A percentile compares a stretch with the other conserved stretches of the same genome.
These are phyloP conservation scores for Epichloe coenophiala DNA, from an alignment of 2,329 filamentous ascomycete genomes.

Conservation along the genomic window DNA sequence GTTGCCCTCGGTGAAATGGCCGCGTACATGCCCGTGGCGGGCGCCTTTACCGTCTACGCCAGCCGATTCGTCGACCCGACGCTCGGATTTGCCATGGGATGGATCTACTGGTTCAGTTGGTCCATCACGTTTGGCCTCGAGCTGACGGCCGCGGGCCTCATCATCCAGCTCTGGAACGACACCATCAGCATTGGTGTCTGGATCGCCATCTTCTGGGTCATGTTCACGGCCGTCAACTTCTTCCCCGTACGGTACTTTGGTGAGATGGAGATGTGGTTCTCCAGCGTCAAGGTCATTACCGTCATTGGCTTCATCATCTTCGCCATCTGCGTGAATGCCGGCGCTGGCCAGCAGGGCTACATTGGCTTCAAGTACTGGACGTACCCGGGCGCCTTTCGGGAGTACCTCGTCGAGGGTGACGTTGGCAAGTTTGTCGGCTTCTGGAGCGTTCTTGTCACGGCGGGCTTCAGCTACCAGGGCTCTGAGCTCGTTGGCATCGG, in stretches of 20 bases:
- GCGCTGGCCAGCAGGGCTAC: constrained; percentile 54
- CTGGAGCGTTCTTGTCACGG: constrained; percentile 55
- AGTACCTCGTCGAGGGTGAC: constrained; percentile 39
- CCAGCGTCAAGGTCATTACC: constrained; percentile 63
- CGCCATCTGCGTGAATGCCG: constrained; percentile 60
- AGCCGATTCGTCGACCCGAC: constrained; percentile 61
- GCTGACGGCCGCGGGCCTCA: constrained; percentile 56
- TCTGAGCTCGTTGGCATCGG: constrained; percentile 65
- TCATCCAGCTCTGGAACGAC: constrained; percentile 62
- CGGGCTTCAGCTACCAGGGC: constrained; percentile 59
- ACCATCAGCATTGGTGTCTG: constrained; percentile 54
- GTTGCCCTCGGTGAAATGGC: constrained; percentile 55
- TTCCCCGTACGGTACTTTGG: constrained; percentile 61
- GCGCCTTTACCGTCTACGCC: constrained; percentile 65
- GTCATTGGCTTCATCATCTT: constrained; percentile 67
- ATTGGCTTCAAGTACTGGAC: constrained; percentile 63
- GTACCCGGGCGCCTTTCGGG: constrained; percentile 52
- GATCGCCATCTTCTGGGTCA: constrained; percentile 59
- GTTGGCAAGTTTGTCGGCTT: constrained; percentile 54
- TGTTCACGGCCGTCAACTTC: constrained; percentile 57
- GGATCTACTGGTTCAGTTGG: constrained; percentile 77
- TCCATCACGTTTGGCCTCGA: constrained; percentile 61
- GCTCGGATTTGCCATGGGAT: constrained; percentile 65
- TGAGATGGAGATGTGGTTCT: constrained; percentile 68
- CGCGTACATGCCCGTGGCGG: constrained; percentile 62